Evolutionary conservation across 345 rosid genomes (phyloP).

Genomic region (Heritiera littoralis): DNA sequence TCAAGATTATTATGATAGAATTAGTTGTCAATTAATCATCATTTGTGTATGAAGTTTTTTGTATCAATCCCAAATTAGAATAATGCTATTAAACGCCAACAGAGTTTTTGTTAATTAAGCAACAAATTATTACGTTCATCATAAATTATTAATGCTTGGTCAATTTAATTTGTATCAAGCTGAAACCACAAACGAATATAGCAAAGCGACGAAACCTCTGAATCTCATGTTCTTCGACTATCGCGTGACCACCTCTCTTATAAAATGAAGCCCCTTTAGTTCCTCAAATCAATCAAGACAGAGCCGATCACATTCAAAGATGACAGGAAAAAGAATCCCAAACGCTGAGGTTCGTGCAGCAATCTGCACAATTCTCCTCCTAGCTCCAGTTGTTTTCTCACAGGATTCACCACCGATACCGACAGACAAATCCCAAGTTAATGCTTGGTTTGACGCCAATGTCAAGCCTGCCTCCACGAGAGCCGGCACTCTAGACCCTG

Average conservation of each 20-base stretch:
- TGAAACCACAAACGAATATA: not conserved
- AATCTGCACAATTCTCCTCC: not conserved
- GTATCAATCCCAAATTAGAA: too few species aligned
- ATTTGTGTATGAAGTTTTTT: too few species aligned
- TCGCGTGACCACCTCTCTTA: not conserved
- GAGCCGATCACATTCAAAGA: not conserved
- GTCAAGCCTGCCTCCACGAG: slow-evolving; percentile 15
- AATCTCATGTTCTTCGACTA: not conserved
- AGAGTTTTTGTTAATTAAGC: not conserved
- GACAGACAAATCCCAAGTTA: not conserved
- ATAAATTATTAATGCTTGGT: not conserved
- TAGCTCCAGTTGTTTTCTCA: not conserved
- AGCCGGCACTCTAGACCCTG: slow-evolving; percentile 33
- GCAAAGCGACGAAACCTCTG: not conserved
- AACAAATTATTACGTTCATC: not conserved
- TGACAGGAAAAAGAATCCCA: not conserved
- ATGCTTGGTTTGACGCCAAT: not conserved
- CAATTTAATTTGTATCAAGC: not conserved
- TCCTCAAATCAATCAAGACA: not conserved
- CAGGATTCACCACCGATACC: not conserved
- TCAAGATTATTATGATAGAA: too few species aligned
- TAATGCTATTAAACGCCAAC: not conserved
- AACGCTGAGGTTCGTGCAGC: not conserved
- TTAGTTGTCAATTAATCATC: too few species aligned
- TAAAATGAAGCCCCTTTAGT: not conserved